phyloP scores from a whole-genome alignment of 441 rosid species.

The Corymbia citriodora region DNA sequence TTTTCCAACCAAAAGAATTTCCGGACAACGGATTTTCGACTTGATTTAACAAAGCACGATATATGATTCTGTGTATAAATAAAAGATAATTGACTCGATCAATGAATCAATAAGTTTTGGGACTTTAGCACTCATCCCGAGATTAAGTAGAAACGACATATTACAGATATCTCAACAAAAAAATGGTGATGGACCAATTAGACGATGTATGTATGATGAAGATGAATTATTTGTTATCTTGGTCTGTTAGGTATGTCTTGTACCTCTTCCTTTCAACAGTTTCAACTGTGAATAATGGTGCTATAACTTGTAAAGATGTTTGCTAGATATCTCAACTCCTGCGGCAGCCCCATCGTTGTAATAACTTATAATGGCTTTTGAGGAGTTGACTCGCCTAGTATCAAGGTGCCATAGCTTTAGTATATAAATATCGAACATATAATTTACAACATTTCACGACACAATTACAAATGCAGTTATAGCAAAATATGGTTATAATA shows the following conservation, averaged over 20 bases:
- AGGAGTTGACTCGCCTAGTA: neutral
- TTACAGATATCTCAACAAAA: neutral
- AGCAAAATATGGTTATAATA: neutral
- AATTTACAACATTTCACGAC: neutral
- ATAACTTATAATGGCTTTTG: neutral
- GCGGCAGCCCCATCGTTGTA: neutral
- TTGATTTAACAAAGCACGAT: neutral
- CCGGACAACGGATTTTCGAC: neutral
- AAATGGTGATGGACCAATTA: neutral
- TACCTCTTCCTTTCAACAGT: neutral
- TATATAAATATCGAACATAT: neutral
- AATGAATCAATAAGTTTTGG: neutral
- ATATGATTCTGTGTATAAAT: neutral
- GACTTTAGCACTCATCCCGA: neutral
- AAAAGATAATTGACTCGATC: neutral
- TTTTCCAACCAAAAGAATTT: neutral
- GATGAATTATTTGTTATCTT: neutral
- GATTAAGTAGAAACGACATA: neutral
- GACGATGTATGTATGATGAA: neutral
- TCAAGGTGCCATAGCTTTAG: neutral
- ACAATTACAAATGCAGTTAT: rapidly evolving
- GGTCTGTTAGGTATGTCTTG: neutral
- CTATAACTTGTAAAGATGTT: neutral
- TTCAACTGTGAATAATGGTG: neutral
- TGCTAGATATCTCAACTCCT: neutral